Conservation (phyloP, 192 early-diverging fungal genomes). For the Rhizophagus prolifer region DNA sequence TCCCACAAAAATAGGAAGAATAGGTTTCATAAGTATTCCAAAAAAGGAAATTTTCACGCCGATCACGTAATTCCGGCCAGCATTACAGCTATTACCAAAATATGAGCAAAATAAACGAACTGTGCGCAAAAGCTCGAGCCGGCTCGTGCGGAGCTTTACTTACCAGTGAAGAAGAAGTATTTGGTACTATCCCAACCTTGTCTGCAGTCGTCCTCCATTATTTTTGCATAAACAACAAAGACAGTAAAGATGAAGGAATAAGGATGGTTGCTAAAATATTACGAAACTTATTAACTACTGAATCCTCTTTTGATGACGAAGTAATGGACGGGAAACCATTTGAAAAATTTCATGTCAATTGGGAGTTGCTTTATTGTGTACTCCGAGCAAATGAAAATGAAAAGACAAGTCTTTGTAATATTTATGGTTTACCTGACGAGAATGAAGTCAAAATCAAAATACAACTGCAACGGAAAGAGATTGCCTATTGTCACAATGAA, state of each 20-base stretch:
- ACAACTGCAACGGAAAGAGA: neutral
- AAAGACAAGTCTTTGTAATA: neutral
- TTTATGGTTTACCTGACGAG: neutral
- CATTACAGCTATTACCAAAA: no score
- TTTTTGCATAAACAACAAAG: conserved; percentile 3
- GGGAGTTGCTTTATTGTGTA: conserved; percentile 10
- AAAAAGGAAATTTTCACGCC: no score
- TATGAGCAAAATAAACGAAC: no score
- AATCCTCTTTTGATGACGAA: neutral
- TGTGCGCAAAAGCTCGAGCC: no score
- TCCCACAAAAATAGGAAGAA: no score
- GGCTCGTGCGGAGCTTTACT: no score
- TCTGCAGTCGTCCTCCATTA: conserved; percentile 4
- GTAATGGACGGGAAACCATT: neutral
- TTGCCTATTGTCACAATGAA: neutral
- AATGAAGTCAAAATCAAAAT: neutral
- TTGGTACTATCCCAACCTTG: neutral
- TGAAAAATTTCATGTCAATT: neutral
- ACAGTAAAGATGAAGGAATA: neutral
- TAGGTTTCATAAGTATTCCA: no score
- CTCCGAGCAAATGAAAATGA: neutral
- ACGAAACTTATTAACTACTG: conserved; percentile 3
- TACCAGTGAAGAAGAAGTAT: neutral
- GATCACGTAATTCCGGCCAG: no score
- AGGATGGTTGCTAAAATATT: neutral